Evolutionary conservation across 305 asterid genomes (phyloP), one percentile per base, ranked within the genome.

Genomic region (Stenogyne calaminthoides): DNA sequence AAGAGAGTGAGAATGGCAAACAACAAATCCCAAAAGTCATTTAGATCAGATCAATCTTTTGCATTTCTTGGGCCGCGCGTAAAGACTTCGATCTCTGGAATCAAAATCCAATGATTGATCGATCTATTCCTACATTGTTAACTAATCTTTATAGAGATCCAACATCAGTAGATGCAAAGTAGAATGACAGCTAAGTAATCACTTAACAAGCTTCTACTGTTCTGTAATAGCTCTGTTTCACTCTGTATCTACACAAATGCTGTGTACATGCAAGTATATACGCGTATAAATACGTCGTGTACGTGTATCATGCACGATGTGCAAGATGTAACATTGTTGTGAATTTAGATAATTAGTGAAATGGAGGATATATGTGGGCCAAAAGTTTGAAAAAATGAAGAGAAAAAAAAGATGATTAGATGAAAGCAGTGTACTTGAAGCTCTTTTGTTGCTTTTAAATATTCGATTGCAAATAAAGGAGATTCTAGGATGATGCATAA

Each of bases 401-500:
- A 9, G 70, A 61, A 72, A 76, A n/a, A 32, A 69, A 59, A 44
- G 55, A 37, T 46, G 71, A 64, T 69, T 49, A 77, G 76, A 71
- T 39, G n/a, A n/a, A n/a, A 75, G 64, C 79, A 81, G 60, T 75
- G 91, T 78, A 81, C 85, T 82, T 79, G 84, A 68, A 79, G 80
- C 75, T 74, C 70, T 81, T 84, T 87, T 71, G 52, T 78, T 77
- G 84, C 96, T 88, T 89, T 89, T 80, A 82, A 67, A 82, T 88
- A 87, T 91, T 89, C 95, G 88, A 82, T 71, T 69, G 73, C 78
- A 70, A 77, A 87, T 69, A 87, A 91, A 89, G 93, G 80, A 84
- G 97, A 92, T 88, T 92, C 96, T 83, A 75, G 91, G 89, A 89
- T 88, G 91, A 89, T 86, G 92, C 94, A 75, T 58, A 85, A 75